Base-by-base conservation (phyloP, 129 eudicot genomes). In the Rutidosis leptorrhynchoides region DNA sequence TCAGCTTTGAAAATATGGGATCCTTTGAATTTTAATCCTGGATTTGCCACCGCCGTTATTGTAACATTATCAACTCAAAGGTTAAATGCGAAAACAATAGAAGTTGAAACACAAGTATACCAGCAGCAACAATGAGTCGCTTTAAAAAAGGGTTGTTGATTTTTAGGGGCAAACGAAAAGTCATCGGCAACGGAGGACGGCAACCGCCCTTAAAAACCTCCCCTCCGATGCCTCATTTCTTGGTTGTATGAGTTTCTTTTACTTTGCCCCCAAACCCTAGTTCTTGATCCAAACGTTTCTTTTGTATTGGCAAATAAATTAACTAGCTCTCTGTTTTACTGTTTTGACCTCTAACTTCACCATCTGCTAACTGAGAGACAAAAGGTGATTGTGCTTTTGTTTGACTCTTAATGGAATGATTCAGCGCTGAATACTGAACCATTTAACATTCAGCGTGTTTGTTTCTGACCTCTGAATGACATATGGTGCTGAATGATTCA, bases 291-390 rank as follows among this genome's bases (percentile, higher is more conserved):
- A 53, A 53, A 53, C 24, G 28, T 53, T 1, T 21, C 27, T 53
- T 22, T 53, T 53, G 58, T 19, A 53, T 15, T 22, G 25, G 57
- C n/a, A n/a, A n/a, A n/a, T n/a, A n/a, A 26, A 51, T 9, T 35
- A 35, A 14, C 1, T 32, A 6, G n/a, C n/a, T 43, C 27, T 3
- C 4, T 15, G 19, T 68, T 22, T 37, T 57, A 37, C 73, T 23
- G 37, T 23, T 68, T 68, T 68, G 64, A 49, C 76, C 69, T 71
- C 19, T 62, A 71, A 14, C 10, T 3, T 9, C 7, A 9, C 5
- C 62, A 40, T 40, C 5, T 11, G 5, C 12, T 40, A 40, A 40
- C 46, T 40, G n/a, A 11, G 46, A 40, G 46, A 15, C n/a, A n/a
- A 40, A 40, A 16, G 46, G 46, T 40, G n/a, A n/a, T n/a, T n/a